Conservation (phyloP, 768 basidiomycete species). For the Podaxis sp. region DNA sequence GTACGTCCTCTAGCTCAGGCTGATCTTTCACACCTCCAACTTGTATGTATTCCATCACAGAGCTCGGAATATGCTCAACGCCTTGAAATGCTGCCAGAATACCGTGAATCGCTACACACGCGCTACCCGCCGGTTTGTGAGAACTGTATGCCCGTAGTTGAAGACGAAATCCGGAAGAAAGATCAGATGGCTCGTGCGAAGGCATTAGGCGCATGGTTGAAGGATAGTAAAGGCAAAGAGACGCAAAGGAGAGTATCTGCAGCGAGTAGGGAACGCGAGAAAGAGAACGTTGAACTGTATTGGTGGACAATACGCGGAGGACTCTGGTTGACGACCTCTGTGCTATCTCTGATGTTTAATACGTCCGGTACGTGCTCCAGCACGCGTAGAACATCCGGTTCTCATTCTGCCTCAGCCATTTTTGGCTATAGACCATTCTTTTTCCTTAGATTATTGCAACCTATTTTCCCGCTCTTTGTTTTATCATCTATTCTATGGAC, state of each 20-base stretch:
- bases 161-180: conserved; percentile 75
- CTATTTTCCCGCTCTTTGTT: conserved; percentile 49
- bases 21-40: conserved; percentile 1
- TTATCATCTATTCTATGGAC: conserved; percentile 73
- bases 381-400: neutral
- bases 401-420: conserved; percentile 27
- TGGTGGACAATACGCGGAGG: conserved; percentile 71
- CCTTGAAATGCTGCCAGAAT: conserved; percentile 64
- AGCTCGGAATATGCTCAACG: conserved; percentile 70
- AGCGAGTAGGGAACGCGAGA: conserved; percentile 40
- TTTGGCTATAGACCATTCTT: conserved; percentile 30
- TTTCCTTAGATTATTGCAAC: conserved; percentile 29
- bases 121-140: conserved; percentile 90
- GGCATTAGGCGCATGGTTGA: conserved; percentile 73
- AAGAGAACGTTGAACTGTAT: conserved; percentile 47
- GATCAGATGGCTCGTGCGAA: conserved; percentile 80
- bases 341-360: conserved; percentile 42
- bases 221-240: conserved; percentile 64
- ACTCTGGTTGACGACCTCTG: conserved; percentile 58
- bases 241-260: conserved; percentile 49
- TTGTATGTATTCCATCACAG: conserved; percentile 35
- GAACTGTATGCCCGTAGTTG: conserved; percentile 73
- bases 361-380: conserved; percentile 41
- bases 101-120: conserved; percentile 69
- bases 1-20: conserved; percentile 42